These are phyloP conservation scores for Phyllosticta ampelicida DNA, from an alignment of 2,329 filamentous ascomycete species.

Conservation along the genomic window DNA sequence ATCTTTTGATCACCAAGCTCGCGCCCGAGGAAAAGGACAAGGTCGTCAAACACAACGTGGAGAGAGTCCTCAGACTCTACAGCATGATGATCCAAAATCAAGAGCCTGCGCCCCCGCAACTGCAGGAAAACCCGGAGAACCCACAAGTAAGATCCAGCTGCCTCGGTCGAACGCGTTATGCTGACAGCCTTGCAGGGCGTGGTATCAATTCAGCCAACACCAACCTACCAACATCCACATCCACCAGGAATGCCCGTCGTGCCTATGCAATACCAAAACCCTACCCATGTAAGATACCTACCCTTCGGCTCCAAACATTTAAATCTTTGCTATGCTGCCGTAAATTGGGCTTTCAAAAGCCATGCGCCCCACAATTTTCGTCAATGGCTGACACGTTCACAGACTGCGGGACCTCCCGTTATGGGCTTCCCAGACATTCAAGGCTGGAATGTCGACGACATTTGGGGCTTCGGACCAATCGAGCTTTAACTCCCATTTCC, in stretches of 20 bases:
- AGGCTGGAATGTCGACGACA: constrained; percentile 6
- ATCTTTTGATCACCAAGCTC: constrained; percentile 8
- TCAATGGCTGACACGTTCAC: not conserved
- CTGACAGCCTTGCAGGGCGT: not conserved
- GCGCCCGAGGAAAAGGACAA: constrained; percentile 1
- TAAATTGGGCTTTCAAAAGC: not conserved
- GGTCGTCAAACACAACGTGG: constrained; percentile 4
- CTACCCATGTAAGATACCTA: not conserved
- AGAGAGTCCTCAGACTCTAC: constrained; percentile 2
- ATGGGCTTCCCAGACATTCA: constrained; percentile 8
- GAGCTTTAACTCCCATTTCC: not conserved
- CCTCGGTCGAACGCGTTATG: not conserved
- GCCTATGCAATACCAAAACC: not conserved
- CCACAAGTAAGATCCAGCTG: not conserved
- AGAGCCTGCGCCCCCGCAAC: constrained; percentile 1
- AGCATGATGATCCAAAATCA: constrained; percentile 2
- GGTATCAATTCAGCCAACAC: not conserved
- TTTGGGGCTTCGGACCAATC: constrained; percentile 6
- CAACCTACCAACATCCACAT: not conserved
- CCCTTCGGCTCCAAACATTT: not conserved
- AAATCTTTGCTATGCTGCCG: not conserved
- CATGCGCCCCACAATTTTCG: not conserved
- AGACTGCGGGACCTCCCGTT: not conserved
- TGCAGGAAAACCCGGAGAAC: not conserved
- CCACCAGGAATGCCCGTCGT: not conserved